phyloP scores from a whole-genome alignment of 2,329 filamentous ascomycete species.

The Lachnellula suecica region DNA sequence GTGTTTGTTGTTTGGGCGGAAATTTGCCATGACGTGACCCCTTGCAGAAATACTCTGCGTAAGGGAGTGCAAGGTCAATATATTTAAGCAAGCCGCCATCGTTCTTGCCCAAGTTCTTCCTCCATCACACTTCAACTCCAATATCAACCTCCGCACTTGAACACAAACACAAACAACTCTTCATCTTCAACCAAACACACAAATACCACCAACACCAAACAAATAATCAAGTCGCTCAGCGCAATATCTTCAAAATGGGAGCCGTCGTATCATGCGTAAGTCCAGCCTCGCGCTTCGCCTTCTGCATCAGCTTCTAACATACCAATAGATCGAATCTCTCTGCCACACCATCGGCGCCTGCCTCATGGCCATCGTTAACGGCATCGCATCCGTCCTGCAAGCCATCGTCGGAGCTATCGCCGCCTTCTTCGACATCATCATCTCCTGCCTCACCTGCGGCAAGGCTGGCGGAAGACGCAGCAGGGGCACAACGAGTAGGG shows the following conservation, averaged over 20 bases:
- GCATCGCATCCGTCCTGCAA: slow-evolving; percentile 42
- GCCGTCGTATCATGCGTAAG: slow-evolving; percentile 37
- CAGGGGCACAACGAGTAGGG: slow-evolving; percentile 18
- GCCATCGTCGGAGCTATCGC: slow-evolving; percentile 33
- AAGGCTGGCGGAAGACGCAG: slow-evolving; percentile 26
- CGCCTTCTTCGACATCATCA: slow-evolving; percentile 35
- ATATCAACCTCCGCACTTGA: neutral
- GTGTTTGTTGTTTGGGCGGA: too few species aligned
- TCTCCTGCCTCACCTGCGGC: slow-evolving; percentile 37
- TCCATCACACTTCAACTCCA: neutral
- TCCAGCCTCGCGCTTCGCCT: slow-evolving; percentile 2
- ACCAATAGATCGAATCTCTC: slow-evolving; percentile 29
- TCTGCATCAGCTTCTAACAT: slow-evolving; percentile 8
- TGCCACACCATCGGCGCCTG: slow-evolving; percentile 33
- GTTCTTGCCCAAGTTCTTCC: neutral
- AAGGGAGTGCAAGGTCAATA: neutral
- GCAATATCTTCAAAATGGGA: slow-evolving; percentile 32
- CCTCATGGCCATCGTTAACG: slow-evolving; percentile 51
- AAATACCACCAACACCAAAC: slow-evolving; percentile 8
- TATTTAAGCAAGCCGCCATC: neutral
- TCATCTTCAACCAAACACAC: slow-evolving; percentile 10
- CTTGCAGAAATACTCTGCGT: neutral
- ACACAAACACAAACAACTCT: slow-evolving; percentile 9
- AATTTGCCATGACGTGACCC: too few species aligned
- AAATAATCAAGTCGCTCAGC: slow-evolving; percentile 14